Percentiles rank a stretch among this genome's conserved stretches.
Conservation (phyloP, 306 rosid species). For the Acmispon strigosus region DNA sequence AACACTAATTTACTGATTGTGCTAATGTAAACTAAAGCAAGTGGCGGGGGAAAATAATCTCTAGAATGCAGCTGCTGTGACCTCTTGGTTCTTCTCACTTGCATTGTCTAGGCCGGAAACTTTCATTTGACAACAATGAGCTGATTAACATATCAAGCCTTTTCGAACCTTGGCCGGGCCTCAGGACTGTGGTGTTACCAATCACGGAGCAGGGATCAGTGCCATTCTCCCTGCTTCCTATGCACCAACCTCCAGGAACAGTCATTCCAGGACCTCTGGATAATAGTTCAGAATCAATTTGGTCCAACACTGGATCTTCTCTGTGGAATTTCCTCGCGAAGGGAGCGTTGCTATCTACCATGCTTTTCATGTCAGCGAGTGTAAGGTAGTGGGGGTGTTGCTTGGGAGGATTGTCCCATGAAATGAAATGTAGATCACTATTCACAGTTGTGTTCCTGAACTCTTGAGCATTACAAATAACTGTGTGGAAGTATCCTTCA, state of each 20-base stretch:
- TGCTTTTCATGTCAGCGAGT: slow-evolving; percentile 49
- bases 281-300: slow-evolving; percentile 66
- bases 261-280: slow-evolving; percentile 56
- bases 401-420: slow-evolving; percentile 99
- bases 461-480: slow-evolving; percentile 87
- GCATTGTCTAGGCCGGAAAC: slow-evolving; percentile 82
- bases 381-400: slow-evolving; percentile 96
- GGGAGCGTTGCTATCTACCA: slow-evolving; percentile 82
- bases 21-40: slow-evolving; percentile 32
- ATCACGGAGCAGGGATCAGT: slow-evolving; percentile 68
- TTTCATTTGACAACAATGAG: slow-evolving; percentile 59
- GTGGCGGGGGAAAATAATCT: slow-evolving; percentile 22
- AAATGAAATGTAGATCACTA: slow-evolving; percentile 82
- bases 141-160: slow-evolving; percentile 68
- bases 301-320: slow-evolving; percentile 74
- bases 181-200: slow-evolving; percentile 53
- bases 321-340: slow-evolving; percentile 84
- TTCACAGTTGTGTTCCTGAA: slow-evolving; percentile 94
- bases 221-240: slow-evolving; percentile 73
- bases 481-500: slow-evolving; percentile 96
- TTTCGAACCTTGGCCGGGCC: slow-evolving; percentile 74
- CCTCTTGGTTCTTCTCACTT: slow-evolving; percentile 34
- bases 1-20: slow-evolving; percentile 22
- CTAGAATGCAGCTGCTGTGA: neutral
- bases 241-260: slow-evolving; percentile 97